phyloP scores from a whole-genome alignment of 805 yeast genomes.

The Candida pseudoglaebosa region DNA sequence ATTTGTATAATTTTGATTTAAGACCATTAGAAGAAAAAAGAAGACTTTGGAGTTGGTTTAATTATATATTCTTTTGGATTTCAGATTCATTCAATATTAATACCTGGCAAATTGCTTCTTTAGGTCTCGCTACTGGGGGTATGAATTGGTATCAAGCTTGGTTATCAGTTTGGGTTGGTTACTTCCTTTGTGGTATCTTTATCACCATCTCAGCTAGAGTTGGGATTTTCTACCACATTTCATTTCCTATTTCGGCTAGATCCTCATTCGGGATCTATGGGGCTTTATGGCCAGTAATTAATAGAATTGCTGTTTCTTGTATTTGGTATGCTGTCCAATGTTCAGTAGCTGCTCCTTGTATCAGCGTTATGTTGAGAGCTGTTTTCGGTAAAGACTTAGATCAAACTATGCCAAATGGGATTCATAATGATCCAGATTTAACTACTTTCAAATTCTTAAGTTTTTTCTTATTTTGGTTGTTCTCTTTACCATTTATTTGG shows the following conservation, averaged over 20 bases:
- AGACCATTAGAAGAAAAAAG: conserved; percentile 73
- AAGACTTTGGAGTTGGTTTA: conserved; percentile 83
- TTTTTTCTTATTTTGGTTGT: conserved; percentile 79
- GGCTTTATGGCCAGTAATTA: conserved; percentile 81
- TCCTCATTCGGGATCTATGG: conserved; percentile 86
- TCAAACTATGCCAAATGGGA: conserved; percentile 58
- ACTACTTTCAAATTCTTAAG: conserved; percentile 70
- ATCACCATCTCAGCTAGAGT: conserved; percentile 70
- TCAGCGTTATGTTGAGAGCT: conserved; percentile 68
- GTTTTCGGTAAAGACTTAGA: conserved; percentile 67
- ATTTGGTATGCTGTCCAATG: conserved; percentile 89
- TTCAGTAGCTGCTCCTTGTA: conserved; percentile 81
- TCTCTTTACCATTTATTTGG: conserved; percentile 75
- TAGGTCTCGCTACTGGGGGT: conserved; percentile 69
- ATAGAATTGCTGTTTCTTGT: conserved; percentile 82
- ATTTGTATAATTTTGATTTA: conserved; percentile 69
- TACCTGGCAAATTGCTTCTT: conserved; percentile 88
- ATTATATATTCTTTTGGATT: conserved; percentile 77
- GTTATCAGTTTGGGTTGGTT: conserved; percentile 87
- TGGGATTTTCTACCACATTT: conserved; percentile 75
- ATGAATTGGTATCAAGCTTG: conserved; percentile 90
- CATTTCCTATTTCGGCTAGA: conserved; percentile 81
- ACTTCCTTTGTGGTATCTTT: conserved; percentile 63
- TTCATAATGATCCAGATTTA: conserved; percentile 54
- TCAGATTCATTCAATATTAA: conserved; percentile 88